Percentiles rank a stretch among this genome's conserved stretches.
Evolutionary conservation across 139 green algal species (phyloP).

Genomic region (Coelastrella sp.): DNA sequence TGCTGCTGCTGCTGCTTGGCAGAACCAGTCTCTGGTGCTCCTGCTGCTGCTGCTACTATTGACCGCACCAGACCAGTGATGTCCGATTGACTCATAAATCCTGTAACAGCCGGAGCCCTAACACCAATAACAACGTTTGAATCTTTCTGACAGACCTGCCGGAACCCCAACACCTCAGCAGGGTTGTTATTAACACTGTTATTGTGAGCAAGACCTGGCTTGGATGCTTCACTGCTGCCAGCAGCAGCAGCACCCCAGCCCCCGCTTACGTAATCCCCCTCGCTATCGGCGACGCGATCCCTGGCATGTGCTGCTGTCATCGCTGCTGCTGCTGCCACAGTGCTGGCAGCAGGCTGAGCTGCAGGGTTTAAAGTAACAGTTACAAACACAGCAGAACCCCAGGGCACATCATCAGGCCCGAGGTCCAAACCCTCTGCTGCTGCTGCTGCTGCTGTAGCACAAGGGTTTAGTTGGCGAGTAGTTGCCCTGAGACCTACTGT

Average conservation of each 20-base stretch:
- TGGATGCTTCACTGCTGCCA: neutral
- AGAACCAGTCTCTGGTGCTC: neutral
- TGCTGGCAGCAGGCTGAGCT: neutral
- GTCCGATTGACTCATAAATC: neutral
- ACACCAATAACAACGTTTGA: slow-evolving; percentile 18
- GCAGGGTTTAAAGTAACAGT: slow-evolving; percentile 21
- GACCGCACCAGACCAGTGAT: neutral
- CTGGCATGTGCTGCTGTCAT: slow-evolving; percentile 43
- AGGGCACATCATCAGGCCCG: slow-evolving; percentile 32
- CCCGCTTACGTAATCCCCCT: neutral
- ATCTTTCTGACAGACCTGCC: slow-evolving; percentile 32
- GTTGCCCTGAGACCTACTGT: neutral
- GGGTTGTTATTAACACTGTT: neutral
- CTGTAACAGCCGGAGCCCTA: slow-evolving; percentile 11
- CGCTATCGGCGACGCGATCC: neutral
- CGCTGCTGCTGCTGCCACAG: slow-evolving; percentile 16
- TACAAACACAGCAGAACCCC: slow-evolving; percentile 31
- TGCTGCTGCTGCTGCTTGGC: slow-evolving; percentile 15
- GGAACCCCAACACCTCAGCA: slow-evolving; percentile 28
- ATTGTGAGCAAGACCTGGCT: neutral
- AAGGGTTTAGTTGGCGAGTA: neutral
- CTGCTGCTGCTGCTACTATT: slow-evolving; percentile 33
- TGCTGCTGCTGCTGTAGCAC: neutral
- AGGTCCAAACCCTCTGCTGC: neutral
- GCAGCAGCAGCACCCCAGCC: neutral